Evolutionary conservation across 768 basidiomycete species (phyloP).

Genomic region (Pisolithus marmoratus): DNA sequence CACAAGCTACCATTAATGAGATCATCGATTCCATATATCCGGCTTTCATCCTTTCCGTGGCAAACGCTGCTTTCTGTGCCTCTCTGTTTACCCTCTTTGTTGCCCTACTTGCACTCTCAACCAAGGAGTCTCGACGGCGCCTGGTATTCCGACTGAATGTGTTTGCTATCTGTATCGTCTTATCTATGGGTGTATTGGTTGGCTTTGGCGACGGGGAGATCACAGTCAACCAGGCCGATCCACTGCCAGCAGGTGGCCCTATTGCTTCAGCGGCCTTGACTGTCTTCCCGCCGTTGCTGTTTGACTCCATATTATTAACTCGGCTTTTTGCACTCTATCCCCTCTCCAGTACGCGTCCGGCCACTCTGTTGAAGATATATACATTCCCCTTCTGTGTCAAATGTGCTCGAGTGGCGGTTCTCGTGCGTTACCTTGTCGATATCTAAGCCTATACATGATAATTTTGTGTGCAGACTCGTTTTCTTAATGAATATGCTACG

Average conservation of each 20-base stretch:
- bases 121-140: conserved; percentile 17
- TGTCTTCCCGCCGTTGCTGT: conserved; percentile 26
- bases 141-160: conserved; percentile 31
- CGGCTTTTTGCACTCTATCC: conserved; percentile 33
- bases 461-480: background rate
- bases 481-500: background rate
- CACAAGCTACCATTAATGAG: background rate
- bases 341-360: conserved; percentile 8
- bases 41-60: conserved; percentile 16
- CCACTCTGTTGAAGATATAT: conserved; percentile 18
- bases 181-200: conserved; percentile 24
- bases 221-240: conserved; percentile 12
- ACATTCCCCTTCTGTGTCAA: conserved; percentile 25
- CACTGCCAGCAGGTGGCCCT: conserved; percentile 10
- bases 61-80: conserved; percentile 23
- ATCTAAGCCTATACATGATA: background rate
- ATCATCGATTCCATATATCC: conserved; percentile 15
- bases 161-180: conserved; percentile 14
- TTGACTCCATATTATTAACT: conserved; percentile 33
- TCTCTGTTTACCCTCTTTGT: conserved; percentile 29
- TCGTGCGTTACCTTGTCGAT: conserved; percentile 2
- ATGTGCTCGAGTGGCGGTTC: conserved; percentile 21
- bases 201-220: background rate
- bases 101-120: conserved; percentile 29
- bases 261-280: conserved; percentile 17